Base-by-base conservation (phyloP, 1,284 basidiomycete species). In the Naganishia albida region DNA sequence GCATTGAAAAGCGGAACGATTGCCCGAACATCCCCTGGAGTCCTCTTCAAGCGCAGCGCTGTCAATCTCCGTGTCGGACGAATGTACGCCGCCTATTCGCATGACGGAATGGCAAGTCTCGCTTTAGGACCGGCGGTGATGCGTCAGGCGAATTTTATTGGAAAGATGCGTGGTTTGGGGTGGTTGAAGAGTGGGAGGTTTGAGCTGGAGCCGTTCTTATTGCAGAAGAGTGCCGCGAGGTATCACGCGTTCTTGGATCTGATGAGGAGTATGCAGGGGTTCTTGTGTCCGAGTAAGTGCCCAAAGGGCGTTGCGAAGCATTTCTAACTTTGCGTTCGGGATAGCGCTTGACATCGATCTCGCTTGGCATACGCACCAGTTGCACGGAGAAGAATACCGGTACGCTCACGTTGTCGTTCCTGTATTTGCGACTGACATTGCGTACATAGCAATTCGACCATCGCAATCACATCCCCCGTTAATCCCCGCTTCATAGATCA, bases 321-420 rank as follows among this genome's bases (percentile, higher is more conserved):
- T 0, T 51, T 13, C 20, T 20, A 26, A 13, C 13, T 6, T 38
- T 38, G 43, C 7, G 44, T 39, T 28, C 3, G 39, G 18, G 25
- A 67, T 69, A 16, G 69, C 72, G 2, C 53, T 73, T 26, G 77
- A 78, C 56, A 77, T 79, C 55, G 76, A 78, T 60, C 69, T 78
- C 25, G 73, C 73, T 7, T 78, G 77, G 78, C 75, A 76, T 53
- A 78, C 78, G 7, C 78, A 79, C 62, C 74, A 79, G 63, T 73
- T 79, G 23, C 65, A 68, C 43, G 70, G 69, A 2, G 57, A 49
- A 3, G 43, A 65, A 7, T 79, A 78, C 63, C 62, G 69, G 55
- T 64, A 50, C 39, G 63, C 54, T 10, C 15, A 3, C 1, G 2
- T n/a, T 7, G 3, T 16, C 15, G 15, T 43, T 43, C 42, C 13